Base-by-base conservation (phyloP, 192 early-diverging fungal species). In the Phlyctochytrium bullatum region DNA sequence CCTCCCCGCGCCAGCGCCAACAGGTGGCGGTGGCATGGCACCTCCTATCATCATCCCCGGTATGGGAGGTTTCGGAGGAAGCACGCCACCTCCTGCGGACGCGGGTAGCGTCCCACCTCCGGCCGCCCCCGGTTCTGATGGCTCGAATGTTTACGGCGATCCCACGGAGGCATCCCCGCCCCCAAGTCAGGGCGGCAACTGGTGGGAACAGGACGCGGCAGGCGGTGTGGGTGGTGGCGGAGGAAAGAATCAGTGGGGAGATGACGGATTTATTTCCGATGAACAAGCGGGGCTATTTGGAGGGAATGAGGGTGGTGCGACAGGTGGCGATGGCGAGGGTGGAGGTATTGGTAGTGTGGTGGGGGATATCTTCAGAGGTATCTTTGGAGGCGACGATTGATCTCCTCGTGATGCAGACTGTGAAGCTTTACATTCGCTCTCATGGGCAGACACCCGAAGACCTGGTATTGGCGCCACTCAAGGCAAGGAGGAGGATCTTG, bases 191-290 rank as follows among this genome's bases (percentile, higher is more conserved):
- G 40, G 40, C 20, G 40, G 40, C 6, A 20, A 20, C 6, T 47
- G 40, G 40, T 6, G 40, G 20, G 40, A 47, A 14, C 10, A 14
- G 6, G 10, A 6, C 40, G 6, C 40, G 40, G 40, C 10, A 47
- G 40, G 40, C 6, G 40, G 40, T 6, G 40, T 6, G 20, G 40
- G 40, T 14, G 40, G 40, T 14, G 66, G 12, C 2, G 47, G 28
- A 25, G 14, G 35, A 12, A 64, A 52, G 2, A 65, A 64, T 34
- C 53, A 53, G 52, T 71, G 69, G 72, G 72, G 72, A 1, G 72
- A 73, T 1, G 20, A 14, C 1, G 52, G 52, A 2, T 73, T 68
- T 28, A 29, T 73, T 52, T 58, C 61, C 4, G 72, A 73, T 28
- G 66, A 68, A 23, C 34, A 73, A 3, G 66, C 66, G 28, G 72